Conservation (phyloP, 2,329 filamentous ascomycete species). For the Claviceps sp. region DNA sequence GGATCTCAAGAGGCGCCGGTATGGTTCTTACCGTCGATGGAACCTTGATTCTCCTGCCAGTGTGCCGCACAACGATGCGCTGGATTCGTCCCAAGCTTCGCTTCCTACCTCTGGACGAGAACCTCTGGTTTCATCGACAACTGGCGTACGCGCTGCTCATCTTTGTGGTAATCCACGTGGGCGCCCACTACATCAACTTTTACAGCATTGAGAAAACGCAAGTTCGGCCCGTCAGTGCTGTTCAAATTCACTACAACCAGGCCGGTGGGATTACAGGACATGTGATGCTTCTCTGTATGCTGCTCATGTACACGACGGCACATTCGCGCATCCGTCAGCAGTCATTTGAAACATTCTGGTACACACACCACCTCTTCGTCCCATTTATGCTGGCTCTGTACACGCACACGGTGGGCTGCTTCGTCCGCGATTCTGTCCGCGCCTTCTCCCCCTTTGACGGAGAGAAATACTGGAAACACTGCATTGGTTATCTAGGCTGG, state of each 20-base stretch:
- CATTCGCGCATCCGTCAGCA: constrained; percentile 91
- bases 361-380: constrained; percentile 96
- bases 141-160: constrained; percentile 79
- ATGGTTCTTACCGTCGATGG: constrained; percentile 73
- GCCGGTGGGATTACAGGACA: constrained; percentile 90
- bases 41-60: constrained; percentile 79
- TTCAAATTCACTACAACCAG: constrained; percentile 85
- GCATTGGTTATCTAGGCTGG: constrained; percentile 92
- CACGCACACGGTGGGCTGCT: constrained; percentile 91
- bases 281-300: constrained; percentile 97
- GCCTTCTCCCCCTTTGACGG: constrained; percentile 77
- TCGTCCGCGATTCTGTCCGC: constrained; percentile 68
- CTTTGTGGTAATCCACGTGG: constrained; percentile 65
- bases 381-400: constrained; percentile 89
- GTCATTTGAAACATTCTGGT: constrained; percentile 98
- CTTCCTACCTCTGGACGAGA: constrained; percentile 90
- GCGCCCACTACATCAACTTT: constrained; percentile 93
- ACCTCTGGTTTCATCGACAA: constrained; percentile 92
- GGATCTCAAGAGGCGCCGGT: constrained; percentile 89
- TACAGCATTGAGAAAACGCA: constrained; percentile 85
- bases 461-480: constrained; percentile 74
- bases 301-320: constrained; percentile 93
- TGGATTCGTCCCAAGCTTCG: constrained; percentile 74
- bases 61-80: constrained; percentile 83
- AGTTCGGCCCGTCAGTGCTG: constrained; percentile 63